Conservation (phyloP, 352 stramenopile species). For the Phytophthora meadii region DNA sequence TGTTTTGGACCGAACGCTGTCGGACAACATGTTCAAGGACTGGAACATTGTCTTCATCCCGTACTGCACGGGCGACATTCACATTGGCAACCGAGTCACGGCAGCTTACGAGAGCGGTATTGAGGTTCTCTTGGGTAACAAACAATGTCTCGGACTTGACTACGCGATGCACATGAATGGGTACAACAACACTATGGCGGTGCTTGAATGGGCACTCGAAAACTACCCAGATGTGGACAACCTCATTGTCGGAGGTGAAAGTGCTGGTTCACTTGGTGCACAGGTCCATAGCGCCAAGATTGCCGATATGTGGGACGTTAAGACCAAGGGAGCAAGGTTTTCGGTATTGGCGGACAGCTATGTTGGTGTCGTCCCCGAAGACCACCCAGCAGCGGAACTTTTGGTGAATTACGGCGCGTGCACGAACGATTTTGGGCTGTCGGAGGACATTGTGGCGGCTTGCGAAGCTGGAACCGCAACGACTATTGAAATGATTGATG, state of each 20-base stretch:
- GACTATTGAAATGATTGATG: constrained; percentile 47
- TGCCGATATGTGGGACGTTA: constrained; percentile 61
- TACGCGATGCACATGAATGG: constrained; percentile 59
- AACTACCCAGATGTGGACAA: constrained; percentile 70
- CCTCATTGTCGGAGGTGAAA: constrained; percentile 57
- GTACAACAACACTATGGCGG: constrained; percentile 71
- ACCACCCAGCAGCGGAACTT: constrained; percentile 41
- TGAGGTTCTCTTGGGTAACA: constrained; percentile 43
- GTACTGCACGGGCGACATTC: constrained; percentile 79
- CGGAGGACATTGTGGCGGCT: constrained; percentile 40
- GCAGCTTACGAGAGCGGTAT: constrained; percentile 35
- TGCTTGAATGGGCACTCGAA: constrained; percentile 59
- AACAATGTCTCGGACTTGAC: constrained; percentile 44
- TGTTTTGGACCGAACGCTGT: constrained; percentile 53
- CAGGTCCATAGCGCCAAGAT: constrained; percentile 51
- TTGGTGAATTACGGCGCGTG: constrained; percentile 49
- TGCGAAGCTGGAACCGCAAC: constrained; percentile 50
- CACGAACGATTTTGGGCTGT: constrained; percentile 40
- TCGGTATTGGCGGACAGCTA: constrained; percentile 61
- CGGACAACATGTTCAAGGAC: constrained; percentile 70
- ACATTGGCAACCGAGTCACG: constrained; percentile 51
- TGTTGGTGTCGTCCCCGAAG: constrained; percentile 54
- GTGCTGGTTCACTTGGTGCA: constrained; percentile 57
- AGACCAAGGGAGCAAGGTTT: constrained; percentile 48
- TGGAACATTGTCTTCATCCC: constrained; percentile 79